Percentiles rank a stretch among this genome's conserved stretches.
Conservation (phyloP, 1,284 basidiomycete species). For the Paramarasmius palmivorus region DNA sequence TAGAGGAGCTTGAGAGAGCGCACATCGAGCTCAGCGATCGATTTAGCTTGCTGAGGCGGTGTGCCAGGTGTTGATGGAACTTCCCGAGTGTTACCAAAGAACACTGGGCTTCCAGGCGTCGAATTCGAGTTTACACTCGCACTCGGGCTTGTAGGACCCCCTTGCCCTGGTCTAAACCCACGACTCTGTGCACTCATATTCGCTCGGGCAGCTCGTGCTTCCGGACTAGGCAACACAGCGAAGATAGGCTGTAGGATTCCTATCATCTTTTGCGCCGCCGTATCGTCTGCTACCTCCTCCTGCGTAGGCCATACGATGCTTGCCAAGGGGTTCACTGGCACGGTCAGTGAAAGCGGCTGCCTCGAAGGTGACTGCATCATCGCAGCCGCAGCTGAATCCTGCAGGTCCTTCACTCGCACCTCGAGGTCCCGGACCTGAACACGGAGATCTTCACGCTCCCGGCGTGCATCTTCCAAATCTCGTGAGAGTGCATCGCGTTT, state of each 20-base stretch:
- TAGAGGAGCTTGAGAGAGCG: constrained; percentile 77
- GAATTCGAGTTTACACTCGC: constrained; percentile 31
- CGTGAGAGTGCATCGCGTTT: constrained; percentile 47
- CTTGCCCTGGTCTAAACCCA: constrained; percentile 43
- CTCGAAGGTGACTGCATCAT: neutral
- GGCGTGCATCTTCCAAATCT: constrained; percentile 57
- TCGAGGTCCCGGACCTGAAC: constrained; percentile 46
- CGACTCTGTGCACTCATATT: constrained; percentile 55
- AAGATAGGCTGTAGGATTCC: constrained; percentile 74
- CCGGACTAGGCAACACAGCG: constrained; percentile 77
- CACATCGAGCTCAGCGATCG: constrained; percentile 78
- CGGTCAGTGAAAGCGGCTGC: neutral
- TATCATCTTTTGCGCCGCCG: constrained; percentile 49
- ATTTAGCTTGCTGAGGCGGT: constrained; percentile 30
- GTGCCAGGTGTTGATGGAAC: neutral
- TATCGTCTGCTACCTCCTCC: constrained; percentile 50
- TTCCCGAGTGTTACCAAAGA: neutral
- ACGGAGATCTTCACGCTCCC: constrained; percentile 55
- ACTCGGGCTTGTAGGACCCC: constrained; percentile 35
- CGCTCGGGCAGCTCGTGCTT: constrained; percentile 56
- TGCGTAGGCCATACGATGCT: constrained; percentile 23
- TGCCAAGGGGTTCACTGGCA: constrained; percentile 2
- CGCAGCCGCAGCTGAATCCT: constrained; percentile 10
- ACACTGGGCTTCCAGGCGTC: constrained; percentile 40
- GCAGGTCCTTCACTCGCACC: constrained; percentile 33